Percentiles rank a stretch among this genome's conserved stretches.
phyloP scores from a whole-genome alignment of 176 grass and related monocot species.

The Carex littledalei region DNA sequence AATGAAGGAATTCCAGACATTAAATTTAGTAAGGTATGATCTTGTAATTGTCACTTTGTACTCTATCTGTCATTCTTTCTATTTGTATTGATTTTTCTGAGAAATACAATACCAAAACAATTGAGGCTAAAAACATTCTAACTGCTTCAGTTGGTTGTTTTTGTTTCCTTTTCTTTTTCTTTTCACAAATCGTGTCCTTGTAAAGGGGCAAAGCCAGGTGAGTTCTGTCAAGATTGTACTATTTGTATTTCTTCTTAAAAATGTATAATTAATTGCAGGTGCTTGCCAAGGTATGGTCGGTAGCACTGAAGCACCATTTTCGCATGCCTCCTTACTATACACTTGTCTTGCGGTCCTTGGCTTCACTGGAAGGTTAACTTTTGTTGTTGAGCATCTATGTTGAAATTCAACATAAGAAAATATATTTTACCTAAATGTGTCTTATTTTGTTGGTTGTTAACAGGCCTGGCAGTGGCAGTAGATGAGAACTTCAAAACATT shows the following conservation, averaged over 20 bases:
- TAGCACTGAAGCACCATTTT: slow-evolving; percentile 88
- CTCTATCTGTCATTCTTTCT: background rate
- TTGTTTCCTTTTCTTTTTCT: background rate
- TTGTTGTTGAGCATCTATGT: background rate
- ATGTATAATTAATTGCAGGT: slow-evolving; percentile 51
- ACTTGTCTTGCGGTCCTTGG: slow-evolving; percentile 77
- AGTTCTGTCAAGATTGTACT: background rate
- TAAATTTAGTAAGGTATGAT: slow-evolving; percentile 80
- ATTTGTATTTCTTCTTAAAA: slow-evolving; percentile 21
- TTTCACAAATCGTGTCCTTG: background rate
- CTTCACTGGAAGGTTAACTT: slow-evolving; percentile 38
- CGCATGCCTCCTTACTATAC: slow-evolving; percentile 95
- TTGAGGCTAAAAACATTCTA: background rate
- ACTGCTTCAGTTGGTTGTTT: slow-evolving; percentile 15
- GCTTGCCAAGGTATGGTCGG: slow-evolving; percentile 81
- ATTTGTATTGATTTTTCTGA: background rate
- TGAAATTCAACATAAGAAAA: background rate
- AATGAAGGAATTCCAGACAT: slow-evolving; percentile 83
- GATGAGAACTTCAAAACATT: slow-evolving; percentile 37
- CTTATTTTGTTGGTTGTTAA: slow-evolving; percentile 1
- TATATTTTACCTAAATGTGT: background rate
- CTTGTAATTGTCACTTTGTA: slow-evolving; percentile 12
- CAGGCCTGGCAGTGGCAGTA: slow-evolving; percentile 37
- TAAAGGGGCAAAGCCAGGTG: too few species aligned
- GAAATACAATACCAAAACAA: slow-evolving; percentile 8